Evolutionary conservation across 208 protist species (phyloP).

Genomic region (Trypanosoma mega): DNA sequence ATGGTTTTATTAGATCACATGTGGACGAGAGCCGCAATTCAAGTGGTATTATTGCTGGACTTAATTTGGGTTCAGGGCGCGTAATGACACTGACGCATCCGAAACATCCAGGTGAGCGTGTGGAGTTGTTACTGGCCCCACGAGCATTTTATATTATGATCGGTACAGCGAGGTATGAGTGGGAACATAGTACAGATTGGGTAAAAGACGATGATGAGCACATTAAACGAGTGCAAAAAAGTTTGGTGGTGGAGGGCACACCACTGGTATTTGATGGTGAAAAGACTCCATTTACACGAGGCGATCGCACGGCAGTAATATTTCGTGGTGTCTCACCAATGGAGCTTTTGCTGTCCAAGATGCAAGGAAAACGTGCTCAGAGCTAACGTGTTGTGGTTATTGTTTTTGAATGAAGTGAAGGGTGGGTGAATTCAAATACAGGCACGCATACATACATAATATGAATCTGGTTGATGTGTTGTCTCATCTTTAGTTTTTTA

Average conservation of each 20-base stretch:
- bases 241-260: slow-evolving; percentile 50
- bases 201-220: slow-evolving; percentile 74
- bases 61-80: slow-evolving; percentile 60
- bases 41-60: slow-evolving; percentile 71
- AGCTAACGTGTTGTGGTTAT: too few relatives aligned
- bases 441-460: too few relatives aligned
- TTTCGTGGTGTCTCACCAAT: slow-evolving; percentile 81
- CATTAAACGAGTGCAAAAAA: slow-evolving; percentile 54
- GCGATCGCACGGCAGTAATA: slow-evolving; percentile 74
- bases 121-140: slow-evolving; percentile 78
- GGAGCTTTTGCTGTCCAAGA: slow-evolving; percentile 52
- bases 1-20: slow-evolving; percentile 81
- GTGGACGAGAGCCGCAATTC: slow-evolving; percentile 84
- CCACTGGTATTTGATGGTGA: slow-evolving; percentile 66
- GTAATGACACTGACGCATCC: slow-evolving; percentile 86
- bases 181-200: slow-evolving; percentile 86
- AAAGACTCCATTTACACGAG: slow-evolving; percentile 44
- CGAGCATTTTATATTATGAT: slow-evolving; percentile 72
- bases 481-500: too few relatives aligned
- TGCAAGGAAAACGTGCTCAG: slow-evolving; percentile 9
- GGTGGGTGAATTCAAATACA: too few relatives aligned
- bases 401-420: too few relatives aligned
- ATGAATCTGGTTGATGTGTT: too few relatives aligned
- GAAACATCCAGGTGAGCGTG: slow-evolving; percentile 50
- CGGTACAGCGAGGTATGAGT: slow-evolving; percentile 76